A percentile compares a stretch with the other conserved stretches of the same genome.
Conservation (phyloP, 2,329 filamentous ascomycete genomes). For the Beauveria medogensis region DNA sequence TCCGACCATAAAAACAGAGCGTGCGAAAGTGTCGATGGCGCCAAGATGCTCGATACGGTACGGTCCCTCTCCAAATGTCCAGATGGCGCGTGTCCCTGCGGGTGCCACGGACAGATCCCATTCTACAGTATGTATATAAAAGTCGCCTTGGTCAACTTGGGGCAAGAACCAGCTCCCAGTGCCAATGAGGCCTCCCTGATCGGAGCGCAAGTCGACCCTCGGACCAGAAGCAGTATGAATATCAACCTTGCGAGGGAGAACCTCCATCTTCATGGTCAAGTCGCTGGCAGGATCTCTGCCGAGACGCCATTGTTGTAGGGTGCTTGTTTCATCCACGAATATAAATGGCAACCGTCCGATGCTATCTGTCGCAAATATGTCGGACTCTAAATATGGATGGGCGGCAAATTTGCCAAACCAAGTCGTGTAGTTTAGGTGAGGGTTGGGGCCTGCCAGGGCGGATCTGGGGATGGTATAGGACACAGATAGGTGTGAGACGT, state of each 20-base stretch:
- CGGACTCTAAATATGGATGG: conserved; percentile 7
- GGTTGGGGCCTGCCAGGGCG: not conserved
- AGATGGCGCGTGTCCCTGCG: conserved; percentile 13
- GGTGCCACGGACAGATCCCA: conserved; percentile 13
- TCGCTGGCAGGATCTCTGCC: conserved; percentile 11
- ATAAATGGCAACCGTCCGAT: conserved; percentile 11
- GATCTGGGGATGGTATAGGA: conserved; percentile 8
- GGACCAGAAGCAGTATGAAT: conserved; percentile 11
- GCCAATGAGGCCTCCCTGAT: conserved; percentile 10
- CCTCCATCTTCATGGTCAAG: conserved; percentile 11
- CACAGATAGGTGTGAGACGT: conserved; percentile 9
- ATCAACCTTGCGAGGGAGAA: conserved; percentile 13
- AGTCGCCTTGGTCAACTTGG: conserved; percentile 5
- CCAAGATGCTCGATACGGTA: conserved; percentile 9
- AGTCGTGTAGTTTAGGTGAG: conserved; percentile 8
- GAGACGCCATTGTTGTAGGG: conserved; percentile 13
- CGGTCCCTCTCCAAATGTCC: conserved; percentile 14
- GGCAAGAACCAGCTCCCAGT: conserved; percentile 14
- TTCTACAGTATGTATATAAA: conserved; percentile 10
- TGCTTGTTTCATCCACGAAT: conserved; percentile 11
- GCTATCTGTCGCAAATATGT: conserved; percentile 10
- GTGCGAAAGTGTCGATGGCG: conserved; percentile 3
- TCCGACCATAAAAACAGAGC: conserved; percentile 15
- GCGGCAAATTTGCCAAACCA: conserved; percentile 8
- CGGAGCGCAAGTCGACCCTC: conserved; percentile 11